phyloP scores from a whole-genome alignment of 495 filamentous ascomycete species.

The Penicillium flavigenum region DNA sequence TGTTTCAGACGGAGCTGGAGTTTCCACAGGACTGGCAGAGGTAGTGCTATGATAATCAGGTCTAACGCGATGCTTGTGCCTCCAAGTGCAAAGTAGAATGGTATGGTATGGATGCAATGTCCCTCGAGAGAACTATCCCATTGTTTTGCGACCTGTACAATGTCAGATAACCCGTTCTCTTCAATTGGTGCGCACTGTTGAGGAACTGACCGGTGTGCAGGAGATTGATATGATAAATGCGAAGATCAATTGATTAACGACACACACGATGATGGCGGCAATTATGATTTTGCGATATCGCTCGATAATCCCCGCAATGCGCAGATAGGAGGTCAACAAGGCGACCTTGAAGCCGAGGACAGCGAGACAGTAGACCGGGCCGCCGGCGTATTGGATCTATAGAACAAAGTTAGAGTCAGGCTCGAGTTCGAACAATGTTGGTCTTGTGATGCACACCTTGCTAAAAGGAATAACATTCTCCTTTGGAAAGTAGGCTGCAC shows the following conservation, averaged over 20 bases:
- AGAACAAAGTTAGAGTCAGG: not conserved
- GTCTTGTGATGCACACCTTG: slow-evolving; percentile 18
- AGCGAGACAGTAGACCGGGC: slow-evolving; percentile 31
- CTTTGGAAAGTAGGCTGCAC: slow-evolving; percentile 20
- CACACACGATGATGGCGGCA: slow-evolving; percentile 35
- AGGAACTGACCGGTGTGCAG: slow-evolving; percentile 44
- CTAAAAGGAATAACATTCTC: slow-evolving; percentile 30
- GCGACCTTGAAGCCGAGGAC: slow-evolving; percentile 55
- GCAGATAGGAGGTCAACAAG: slow-evolving; percentile 49
- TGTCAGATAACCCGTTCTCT: not conserved
- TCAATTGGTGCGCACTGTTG: not conserved
- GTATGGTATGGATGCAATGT: slow-evolving; percentile 40
- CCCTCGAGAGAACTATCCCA: slow-evolving; percentile 46
- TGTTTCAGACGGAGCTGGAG: slow-evolving; percentile 35
- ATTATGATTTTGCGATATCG: slow-evolving; percentile 38
- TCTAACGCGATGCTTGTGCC: slow-evolving; percentile 46
- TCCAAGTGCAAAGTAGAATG: slow-evolving; percentile 39
- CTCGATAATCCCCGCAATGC: slow-evolving; percentile 45
- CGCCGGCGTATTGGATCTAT: slow-evolving; percentile 35
- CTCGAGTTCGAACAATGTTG: not conserved
- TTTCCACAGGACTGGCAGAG: slow-evolving; percentile 44
- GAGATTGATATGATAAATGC: slow-evolving; percentile 26
- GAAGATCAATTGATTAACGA: slow-evolving; percentile 35
- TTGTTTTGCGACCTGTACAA: slow-evolving; percentile 40
- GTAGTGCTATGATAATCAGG: slow-evolving; percentile 50